Evolutionary conservation across 1,284 basidiomycete species (phyloP), one percentile per base, ranked within the genome.

Genomic region (Heliocybe sulcata): DNA sequence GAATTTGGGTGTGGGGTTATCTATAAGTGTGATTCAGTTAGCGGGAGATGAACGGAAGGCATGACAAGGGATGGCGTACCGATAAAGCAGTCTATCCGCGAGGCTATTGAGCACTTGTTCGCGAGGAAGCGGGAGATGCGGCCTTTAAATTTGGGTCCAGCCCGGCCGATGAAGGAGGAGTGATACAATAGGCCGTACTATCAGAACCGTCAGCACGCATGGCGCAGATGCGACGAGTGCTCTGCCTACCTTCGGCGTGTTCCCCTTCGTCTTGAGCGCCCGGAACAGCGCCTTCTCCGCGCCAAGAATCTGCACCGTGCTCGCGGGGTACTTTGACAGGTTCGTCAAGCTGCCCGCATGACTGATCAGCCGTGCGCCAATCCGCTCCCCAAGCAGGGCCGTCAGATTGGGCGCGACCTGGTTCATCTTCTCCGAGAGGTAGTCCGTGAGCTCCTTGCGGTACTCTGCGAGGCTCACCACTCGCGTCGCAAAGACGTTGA

Each of bases 61-160:
- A 12, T 19, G 19, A 38, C 31, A 47, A 20, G 27, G 11, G 42
- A 38, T 20, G 50, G 19, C 77, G 52, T 64, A 89, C 92, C 92
- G 3, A 89, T 82, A 71, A 94, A 99, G 73, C 97, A 98, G 73
- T 99, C 97, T 74, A 99, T 99, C 58, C 97, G 81, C 50, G 92
- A 91, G 6, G 97, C 97, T 66, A 99, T 99, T 56, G 94, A 96
- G 70, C 94, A 97, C 76, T 99, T 99, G 82, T 99, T 99, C 52
- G 96, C 97, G 33, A 99, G 80, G 83, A 97, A 98, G 42, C 95
- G 87, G 11, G 94, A 97, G 71, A 98, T 98, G 58, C 97, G 88
- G 35, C 96, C 96, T 80, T 99, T 99, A 80, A 94, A 88, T 74
- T 97, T 97, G 55, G 94, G 81, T 16, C 88, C 92, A 2, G 97